phyloP scores from a whole-genome alignment of 1,284 basidiomycete species.

The Ceratobasidium sp. region DNA sequence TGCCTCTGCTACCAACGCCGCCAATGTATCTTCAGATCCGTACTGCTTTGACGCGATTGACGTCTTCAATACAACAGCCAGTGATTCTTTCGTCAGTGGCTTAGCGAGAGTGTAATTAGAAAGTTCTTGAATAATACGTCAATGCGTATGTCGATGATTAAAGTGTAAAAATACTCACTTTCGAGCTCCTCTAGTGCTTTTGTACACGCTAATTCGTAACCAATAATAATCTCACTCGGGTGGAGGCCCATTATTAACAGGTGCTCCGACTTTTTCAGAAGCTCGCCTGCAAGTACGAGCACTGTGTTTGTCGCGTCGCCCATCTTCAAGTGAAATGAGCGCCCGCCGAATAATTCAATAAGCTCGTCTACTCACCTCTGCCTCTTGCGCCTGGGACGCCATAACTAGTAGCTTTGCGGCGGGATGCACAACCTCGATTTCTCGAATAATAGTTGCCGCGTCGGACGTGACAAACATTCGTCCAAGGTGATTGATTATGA shows the following conservation, averaged over 20 bases:
- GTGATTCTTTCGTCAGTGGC: constrained; percentile 82
- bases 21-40: constrained; percentile 87
- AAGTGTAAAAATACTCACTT: constrained; percentile 68
- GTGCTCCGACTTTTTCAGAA: constrained; percentile 93
- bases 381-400: constrained; percentile 96
- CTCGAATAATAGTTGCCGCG: constrained; percentile 98
- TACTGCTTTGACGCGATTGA: constrained; percentile 98
- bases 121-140: constrained; percentile 63
- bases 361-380: constrained; percentile 71
- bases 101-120: constrained; percentile 76
- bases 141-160: not conserved
- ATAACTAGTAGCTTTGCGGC: constrained; percentile 97
- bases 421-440: constrained; percentile 98
- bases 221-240: constrained; percentile 93
- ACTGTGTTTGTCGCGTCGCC: constrained; percentile 98
- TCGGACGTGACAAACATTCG: constrained; percentile 97
- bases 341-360: not conserved
- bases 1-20: constrained; percentile 91
- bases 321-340: constrained; percentile 70
- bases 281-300: constrained; percentile 94
- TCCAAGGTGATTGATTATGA: constrained; percentile 96
- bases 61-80: constrained; percentile 87
- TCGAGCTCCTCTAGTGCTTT: constrained; percentile 92
- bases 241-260: constrained; percentile 97
- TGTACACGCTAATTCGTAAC: constrained; percentile 93